A percentile compares a stretch with the other conserved stretches of the same genome.
These are phyloP conservation scores for Phytopythium montanum DNA, from an alignment of 352 stramenopile species.

Conservation along the genomic window DNA sequence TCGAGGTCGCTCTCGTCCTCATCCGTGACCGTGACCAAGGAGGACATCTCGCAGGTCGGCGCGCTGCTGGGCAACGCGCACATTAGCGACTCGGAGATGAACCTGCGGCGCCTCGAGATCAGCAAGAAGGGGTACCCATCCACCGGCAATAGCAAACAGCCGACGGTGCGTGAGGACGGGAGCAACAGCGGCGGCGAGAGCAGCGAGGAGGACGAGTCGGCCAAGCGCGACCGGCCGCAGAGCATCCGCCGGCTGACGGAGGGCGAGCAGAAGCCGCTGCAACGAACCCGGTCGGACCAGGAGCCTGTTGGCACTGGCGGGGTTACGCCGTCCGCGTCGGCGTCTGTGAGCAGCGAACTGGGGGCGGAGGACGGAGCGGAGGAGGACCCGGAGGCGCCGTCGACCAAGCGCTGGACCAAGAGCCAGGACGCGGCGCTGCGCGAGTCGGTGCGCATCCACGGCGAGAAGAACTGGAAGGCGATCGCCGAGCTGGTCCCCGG, in stretches of 20 bases:
- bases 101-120: conserved; percentile 74
- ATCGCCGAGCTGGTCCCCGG: conserved; percentile 82
- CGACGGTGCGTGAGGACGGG: conserved; percentile 2
- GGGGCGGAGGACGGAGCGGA: conserved; percentile 23
- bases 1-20: conserved; percentile 62
- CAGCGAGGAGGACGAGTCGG: conserved; percentile 28
- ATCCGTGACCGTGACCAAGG: conserved; percentile 68
- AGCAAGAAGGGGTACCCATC: conserved; percentile 57
- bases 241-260: conserved; percentile 56
- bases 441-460: conserved; percentile 77
- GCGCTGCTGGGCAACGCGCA: conserved; percentile 68
- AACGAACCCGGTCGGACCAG: conserved; percentile 51
- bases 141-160: conserved; percentile 10
- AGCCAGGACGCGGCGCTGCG: conserved; percentile 81
- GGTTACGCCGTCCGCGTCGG: background rate
- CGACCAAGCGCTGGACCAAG: conserved; percentile 87
- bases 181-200: background rate
- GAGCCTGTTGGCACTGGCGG: conserved; percentile 5
- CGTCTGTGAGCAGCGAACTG: background rate
- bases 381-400: conserved; percentile 69
- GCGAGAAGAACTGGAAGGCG: conserved; percentile 89
- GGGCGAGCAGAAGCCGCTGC: conserved; percentile 59
- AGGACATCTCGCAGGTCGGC: conserved; percentile 75
- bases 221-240: conserved; percentile 71
- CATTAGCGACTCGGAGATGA: conserved; percentile 77